phyloP scores from a whole-genome alignment of 2,329 filamentous ascomycete species.

The Diaporthe helianthi region DNA sequence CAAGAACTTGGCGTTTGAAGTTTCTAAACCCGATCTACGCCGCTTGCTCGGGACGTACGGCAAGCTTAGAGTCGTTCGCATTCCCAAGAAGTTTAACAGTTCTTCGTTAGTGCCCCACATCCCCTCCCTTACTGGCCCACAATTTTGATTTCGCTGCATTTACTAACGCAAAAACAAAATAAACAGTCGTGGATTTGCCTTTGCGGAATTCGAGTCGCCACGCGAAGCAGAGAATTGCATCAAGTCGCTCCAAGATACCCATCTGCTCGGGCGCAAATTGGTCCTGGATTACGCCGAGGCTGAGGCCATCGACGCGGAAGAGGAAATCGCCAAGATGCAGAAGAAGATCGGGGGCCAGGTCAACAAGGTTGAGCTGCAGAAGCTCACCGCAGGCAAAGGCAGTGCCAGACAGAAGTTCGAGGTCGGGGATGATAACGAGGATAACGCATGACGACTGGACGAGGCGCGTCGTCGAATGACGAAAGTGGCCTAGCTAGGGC shows the following conservation, averaged over 20 bases:
- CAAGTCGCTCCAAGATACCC: constrained; percentile 88
- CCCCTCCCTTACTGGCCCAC: background rate
- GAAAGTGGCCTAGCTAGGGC: constrained; percentile 11
- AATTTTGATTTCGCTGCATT: constrained; percentile 1
- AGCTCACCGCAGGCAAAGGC: constrained; percentile 77
- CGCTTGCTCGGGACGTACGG: constrained; percentile 89
- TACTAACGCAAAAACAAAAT: constrained; percentile 19
- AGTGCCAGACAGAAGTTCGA: constrained; percentile 79
- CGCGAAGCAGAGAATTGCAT: constrained; percentile 90
- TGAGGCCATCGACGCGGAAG: constrained; percentile 89
- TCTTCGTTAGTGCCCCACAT: constrained; percentile 55
- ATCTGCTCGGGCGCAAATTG: constrained; percentile 87
- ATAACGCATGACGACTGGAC: constrained; percentile 47
- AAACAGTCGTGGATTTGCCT: constrained; percentile 80
- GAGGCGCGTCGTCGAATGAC: constrained; percentile 27
- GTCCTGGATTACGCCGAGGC: constrained; percentile 91
- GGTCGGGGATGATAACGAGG: constrained; percentile 75
- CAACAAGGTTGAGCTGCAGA: constrained; percentile 88
- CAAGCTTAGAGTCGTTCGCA: constrained; percentile 87
- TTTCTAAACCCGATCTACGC: constrained; percentile 89
- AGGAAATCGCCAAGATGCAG: constrained; percentile 96
- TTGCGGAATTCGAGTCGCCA: constrained; percentile 92
- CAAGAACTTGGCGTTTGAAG: constrained; percentile 98
- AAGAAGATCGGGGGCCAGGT: constrained; percentile 91
- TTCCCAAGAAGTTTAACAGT: constrained; percentile 94